These are phyloP conservation scores for Hysterium pulicare DNA, from an alignment of 2,329 filamentous ascomycete genomes.

Conservation along the genomic window DNA sequence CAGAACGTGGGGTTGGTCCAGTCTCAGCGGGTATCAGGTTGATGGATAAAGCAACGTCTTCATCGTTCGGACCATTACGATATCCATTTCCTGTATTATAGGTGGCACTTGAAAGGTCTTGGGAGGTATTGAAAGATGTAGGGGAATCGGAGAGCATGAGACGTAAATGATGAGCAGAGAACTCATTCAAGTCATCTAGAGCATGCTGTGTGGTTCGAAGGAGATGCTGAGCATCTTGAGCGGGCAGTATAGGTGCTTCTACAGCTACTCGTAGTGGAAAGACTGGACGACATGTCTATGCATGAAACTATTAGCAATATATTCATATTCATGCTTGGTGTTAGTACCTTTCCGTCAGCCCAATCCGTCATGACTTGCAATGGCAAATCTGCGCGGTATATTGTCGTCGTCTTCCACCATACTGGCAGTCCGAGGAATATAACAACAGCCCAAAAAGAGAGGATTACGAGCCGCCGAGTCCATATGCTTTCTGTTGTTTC, in stretches of 20 bases:
- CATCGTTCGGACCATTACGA: conserved; percentile 29
- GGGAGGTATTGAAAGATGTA: conserved; percentile 28
- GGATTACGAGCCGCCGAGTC: conserved; percentile 70
- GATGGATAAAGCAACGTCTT: conserved; percentile 64
- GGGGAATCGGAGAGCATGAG: conserved; percentile 55
- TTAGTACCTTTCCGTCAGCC: conserved; percentile 77
- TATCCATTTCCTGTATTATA: conserved; percentile 22
- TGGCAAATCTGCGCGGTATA: conserved; percentile 82
- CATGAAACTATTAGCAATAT: conserved; percentile 9
- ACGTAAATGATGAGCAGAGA: conserved; percentile 77
- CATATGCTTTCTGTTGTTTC: conserved; percentile 69
- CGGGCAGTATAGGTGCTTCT: conserved; percentile 63
- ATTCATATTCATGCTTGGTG: not conserved
- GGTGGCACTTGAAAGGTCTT: conserved; percentile 19
- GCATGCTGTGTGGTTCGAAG: conserved; percentile 79
- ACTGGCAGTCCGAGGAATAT: conserved; percentile 80
- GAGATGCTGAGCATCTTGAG: conserved; percentile 67
- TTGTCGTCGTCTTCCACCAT: conserved; percentile 94
- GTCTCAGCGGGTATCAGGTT: conserved; percentile 64
- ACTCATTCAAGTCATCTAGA: conserved; percentile 82
- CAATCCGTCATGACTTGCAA: conserved; percentile 83
- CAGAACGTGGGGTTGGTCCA: conserved; percentile 51
- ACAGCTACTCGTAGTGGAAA: conserved; percentile 83
- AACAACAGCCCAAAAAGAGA: conserved; percentile 89
- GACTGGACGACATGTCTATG: conserved; percentile 79